Evolutionary conservation across 2,329 filamentous ascomycete genomes (phyloP), one percentile per base, ranked within the genome.

Genomic region (Fonsecaea erecta): DNA sequence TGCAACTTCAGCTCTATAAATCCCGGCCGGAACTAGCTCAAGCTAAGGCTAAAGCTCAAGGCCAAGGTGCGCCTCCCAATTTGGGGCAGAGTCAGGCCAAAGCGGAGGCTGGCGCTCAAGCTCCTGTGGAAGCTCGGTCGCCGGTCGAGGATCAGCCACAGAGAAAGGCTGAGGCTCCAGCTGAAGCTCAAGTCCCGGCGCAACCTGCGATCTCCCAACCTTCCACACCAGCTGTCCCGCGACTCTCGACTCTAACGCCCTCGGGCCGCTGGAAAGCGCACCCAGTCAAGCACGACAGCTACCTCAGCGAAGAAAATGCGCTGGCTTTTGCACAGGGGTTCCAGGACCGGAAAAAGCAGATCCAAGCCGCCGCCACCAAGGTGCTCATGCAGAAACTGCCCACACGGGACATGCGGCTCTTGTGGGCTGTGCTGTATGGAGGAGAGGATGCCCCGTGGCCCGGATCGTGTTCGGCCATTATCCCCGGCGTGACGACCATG

Each of bases 371-470:
- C 5, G 54, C 60, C 9, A 66, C 68, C 12, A 70, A 67, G 52
- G 63, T 64, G 6, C 52, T 70, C 12, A 68, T 68, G 65, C 64
- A 66, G 58, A 70, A 65, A 40, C 63, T 70, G 6, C 68, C 67
- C 11, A 67, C 60, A 26, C 64, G 64, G 12, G 67, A 70, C 28
- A 52, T 69, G 26, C 48, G 67, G 24, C 61, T 70, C 16, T 54
- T 70, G 16, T 70, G 68, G 68, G 68, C 68, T 14, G 37, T 70
- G 12, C 52, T 70, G 18, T 66, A 69, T 28, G 67, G 68, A 11
- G 68, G 68, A 26, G 66, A 67, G 5, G 34, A 63, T 46, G 62
- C 64, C 5, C 61, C 64, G 3, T 68, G 67, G 67, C 67, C 67
- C 34, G 67, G 64, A 34, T 66, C 61, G 7, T 51, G 52, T 35